These are phyloP conservation scores for Aureobasidium melanogenum DNA, from an alignment of 2,329 filamentous ascomycete species.

Conservation along the genomic window DNA sequence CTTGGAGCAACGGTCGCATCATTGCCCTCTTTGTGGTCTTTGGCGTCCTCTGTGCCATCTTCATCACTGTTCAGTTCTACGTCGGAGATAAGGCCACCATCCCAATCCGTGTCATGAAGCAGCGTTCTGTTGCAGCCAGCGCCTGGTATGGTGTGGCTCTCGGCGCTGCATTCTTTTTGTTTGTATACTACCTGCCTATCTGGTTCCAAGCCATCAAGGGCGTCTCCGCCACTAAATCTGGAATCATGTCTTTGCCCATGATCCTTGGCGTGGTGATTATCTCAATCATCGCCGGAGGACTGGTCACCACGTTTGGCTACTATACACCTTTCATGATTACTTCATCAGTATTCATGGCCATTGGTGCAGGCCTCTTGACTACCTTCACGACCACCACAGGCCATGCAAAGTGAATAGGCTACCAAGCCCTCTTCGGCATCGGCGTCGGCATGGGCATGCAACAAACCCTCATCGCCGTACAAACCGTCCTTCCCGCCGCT, in stretches of 20 bases:
- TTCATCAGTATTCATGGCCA: conserved; percentile 33
- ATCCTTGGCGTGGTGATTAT: conserved; percentile 39
- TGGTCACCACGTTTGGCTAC: conserved; percentile 37
- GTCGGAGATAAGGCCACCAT: conserved; percentile 36
- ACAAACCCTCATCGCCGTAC: conserved; percentile 39
- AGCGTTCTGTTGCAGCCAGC: conserved; percentile 33
- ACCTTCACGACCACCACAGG: conserved; percentile 34
- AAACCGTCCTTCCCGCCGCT: conserved; percentile 33
- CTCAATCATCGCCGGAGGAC: conserved; percentile 32
- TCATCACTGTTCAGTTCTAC: conserved; percentile 35
- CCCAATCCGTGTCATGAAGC: conserved; percentile 37
- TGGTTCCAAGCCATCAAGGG: conserved; percentile 43
- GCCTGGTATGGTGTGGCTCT: conserved; percentile 34
- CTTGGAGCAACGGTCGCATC: conserved; percentile 37
- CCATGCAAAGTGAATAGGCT: conserved; percentile 31
- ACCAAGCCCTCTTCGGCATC: conserved; percentile 29
- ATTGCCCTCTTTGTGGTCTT: conserved; percentile 39
- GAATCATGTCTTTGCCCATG: conserved; percentile 41
- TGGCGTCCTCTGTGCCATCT: conserved; percentile 31
- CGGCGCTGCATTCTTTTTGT: conserved; percentile 37
- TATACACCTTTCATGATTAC: conserved; percentile 42
- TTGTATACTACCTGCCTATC: conserved; percentile 40
- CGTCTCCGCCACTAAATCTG: conserved; percentile 37
- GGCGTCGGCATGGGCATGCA: conserved; percentile 39
- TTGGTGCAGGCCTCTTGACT: conserved; percentile 38